Evolutionary conservation across 2,329 filamentous ascomycete species (phyloP), one percentile per base, ranked within the genome.

Genomic region (Chaetomium olivaceum): DNA sequence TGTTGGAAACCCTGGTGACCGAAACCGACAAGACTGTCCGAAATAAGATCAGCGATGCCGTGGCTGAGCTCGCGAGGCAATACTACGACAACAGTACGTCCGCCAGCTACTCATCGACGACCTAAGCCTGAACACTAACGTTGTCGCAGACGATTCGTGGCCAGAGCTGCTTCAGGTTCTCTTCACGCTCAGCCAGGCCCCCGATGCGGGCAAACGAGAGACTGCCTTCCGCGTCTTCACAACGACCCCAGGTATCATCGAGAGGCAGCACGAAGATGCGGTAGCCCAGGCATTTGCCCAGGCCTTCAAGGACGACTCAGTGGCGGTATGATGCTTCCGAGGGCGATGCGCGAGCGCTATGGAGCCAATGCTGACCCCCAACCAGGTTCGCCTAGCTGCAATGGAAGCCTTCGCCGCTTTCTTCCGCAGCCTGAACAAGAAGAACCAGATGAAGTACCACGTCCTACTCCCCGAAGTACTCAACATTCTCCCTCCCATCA

Each of bases 361-460:
- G 21, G 39, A 48, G 1, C 7, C 3, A 16, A 33, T 59, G 55
- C 57, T 65, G 50, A 66, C 63, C 52, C 31, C 31, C 6, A 29
- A 11, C 4, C 1, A 19, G 87, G 94, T 99, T 65, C 91, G 93
- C 70, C 87, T 99, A 65, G 90, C 93, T 56, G 93, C 95, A 63
- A 96, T 98, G 88, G 93, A 97, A 76, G 95, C 95, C 8, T 99
- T 99, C 76, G 91, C 94, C 21, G 89, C 93, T 3, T 98, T 99
- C 81, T 99, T 99, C 85, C 87, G 92, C 71, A 95, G 90, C 64
- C 87, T 98, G 72, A 85, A 82, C 75, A 97, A 96, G 82, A 97
- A 96, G 79, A 86, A 87, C 19, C 93, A 97, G 78, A 80, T 86
- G 67, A 97, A 96, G 78, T 99, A 96, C 81, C 96, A 90, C 76